Base-by-base conservation (phyloP, 768 basidiomycete species). In the Rhizopogon vesiculosus region DNA sequence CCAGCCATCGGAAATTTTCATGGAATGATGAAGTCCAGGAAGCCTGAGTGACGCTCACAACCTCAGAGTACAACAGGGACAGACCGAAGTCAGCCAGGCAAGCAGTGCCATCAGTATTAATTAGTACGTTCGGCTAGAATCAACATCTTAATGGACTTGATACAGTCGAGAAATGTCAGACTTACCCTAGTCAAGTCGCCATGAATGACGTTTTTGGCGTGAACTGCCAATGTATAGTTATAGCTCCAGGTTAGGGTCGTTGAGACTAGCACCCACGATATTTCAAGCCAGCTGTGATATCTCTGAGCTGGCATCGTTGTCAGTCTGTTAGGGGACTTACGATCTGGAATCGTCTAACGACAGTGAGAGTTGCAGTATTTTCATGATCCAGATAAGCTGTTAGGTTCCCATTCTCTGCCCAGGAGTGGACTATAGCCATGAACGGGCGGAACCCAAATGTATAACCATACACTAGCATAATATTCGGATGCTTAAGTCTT, bases 31-130 rank as follows among this genome's bases (percentile, higher is more conserved):
- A 22, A 22, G 22, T 22, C 22, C 22, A 22, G 22, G 22, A 22
- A 22, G 22, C 22, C 8, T 31, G 29, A 22, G 22, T 22, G 22
- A 22, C 3, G 22, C 22, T 22, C 22, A 22, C 22, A 3, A 22
- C 22, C 22, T 22, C 22, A 3, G 22, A 22, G 22, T 22, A 22
- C 22, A 22, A 22, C 22, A 22, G 22, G 22, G 22, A 22, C 1
- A 78, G 61, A 5, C 77, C 78, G 56, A 78, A 78, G 54, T 78
- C 78, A 56, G 71, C 72, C 13, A 79, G 59, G 15, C 69, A 68
- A 6, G 71, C 76, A 25, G 67, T 69, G 28, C 70, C 67, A 16
- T 74, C 58, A 54, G 72, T 69, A 53, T 74, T 71, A 45, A 79
- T 72, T 16, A 78, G 69, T 7, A 53, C 31, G 13, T 22, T 22